Evolutionary conservation across 768 basidiomycete genomes (phyloP), one percentile per base, ranked within the genome.

Genomic region (Chalciporus chontae): DNA sequence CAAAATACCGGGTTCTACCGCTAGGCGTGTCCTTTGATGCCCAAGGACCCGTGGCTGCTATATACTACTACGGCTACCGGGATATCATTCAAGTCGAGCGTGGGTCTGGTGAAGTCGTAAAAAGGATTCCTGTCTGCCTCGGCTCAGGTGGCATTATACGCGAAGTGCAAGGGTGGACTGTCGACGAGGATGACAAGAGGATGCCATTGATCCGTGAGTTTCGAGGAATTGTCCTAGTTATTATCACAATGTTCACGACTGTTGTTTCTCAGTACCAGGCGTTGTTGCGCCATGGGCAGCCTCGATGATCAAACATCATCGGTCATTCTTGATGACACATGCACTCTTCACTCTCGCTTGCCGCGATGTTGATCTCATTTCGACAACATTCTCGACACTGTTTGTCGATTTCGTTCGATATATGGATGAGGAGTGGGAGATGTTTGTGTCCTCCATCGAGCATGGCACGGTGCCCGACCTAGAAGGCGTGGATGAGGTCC

Each of bases 401-500:
- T 56, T 66, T 38, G 45, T 52, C 24, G 57, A 66, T 31, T 52
- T 65, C 31, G 62, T 53, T n/a, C 54, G 46, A 7, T 18, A 41
- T n/a, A 52, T 62, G 11, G 53, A 55, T 13, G 51, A 58, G n/a
- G 40, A 64, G 27, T 64, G 57, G 57, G 56, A 66, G 13, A 21
- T 36, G 7, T 43, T 66, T 23, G 17, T 61, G 8, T 48, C 57
- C 7, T 61, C 45, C 21, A 57, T 66, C 15, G 26, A 54, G 3
- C 45, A 41, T 0, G 57, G 63, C 3, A 51, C 45, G 0, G 48
- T 64, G 24, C 57, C 58, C 8, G 56, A 56, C 10, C 44, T 55
- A 1, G 51, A 49, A 15, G 48, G 54, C 4, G 46, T 53, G 14
- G 51, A 42, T 8, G n/a, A 55, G 40, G 49, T 64, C 15, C 53